These are phyloP conservation scores for Coniella vitis DNA, from an alignment of 2,329 filamentous ascomycete genomes.

Conservation along the genomic window DNA sequence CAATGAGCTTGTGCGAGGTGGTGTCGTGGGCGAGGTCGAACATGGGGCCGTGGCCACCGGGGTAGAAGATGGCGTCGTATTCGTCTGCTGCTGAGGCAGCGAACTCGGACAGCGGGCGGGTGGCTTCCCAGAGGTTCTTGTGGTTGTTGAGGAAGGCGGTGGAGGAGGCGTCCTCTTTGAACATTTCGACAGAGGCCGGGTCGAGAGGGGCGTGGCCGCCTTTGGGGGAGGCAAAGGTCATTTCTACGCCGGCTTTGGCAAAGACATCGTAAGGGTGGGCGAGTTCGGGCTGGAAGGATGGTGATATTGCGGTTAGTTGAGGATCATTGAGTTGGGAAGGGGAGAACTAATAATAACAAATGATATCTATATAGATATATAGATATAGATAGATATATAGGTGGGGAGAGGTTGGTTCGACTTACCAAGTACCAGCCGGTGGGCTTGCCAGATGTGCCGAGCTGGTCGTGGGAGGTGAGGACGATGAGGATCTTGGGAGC, in stretches of 20 bases:
- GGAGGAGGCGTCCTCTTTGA: constrained; percentile 45
- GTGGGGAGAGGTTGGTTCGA: neutral
- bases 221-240: constrained; percentile 54
- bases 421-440: constrained; percentile 67
- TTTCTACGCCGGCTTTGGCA: constrained; percentile 38
- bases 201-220: constrained; percentile 58
- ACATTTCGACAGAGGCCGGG: constrained; percentile 47
- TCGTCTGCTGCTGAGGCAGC: constrained; percentile 45
- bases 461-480: constrained; percentile 54
- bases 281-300: constrained; percentile 45
- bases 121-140: constrained; percentile 56
- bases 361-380: too few relatives aligned
- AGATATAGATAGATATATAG: neutral
- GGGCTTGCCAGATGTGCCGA: constrained; percentile 42
- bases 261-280: constrained; percentile 59
- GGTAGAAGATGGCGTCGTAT: constrained; percentile 56
- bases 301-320: neutral
- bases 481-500: constrained; percentile 58
- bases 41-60: constrained; percentile 58
- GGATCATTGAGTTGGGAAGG: too few relatives aligned
- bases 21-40: constrained; percentile 56
- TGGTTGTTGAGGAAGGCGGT: constrained; percentile 50
- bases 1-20: constrained; percentile 51
- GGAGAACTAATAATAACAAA: too few relatives aligned
- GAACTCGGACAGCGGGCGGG: constrained; percentile 49